These are phyloP conservation scores for Kwoniella bestiolae DNA, from an alignment of 768 basidiomycete genomes.

Conservation along the genomic window DNA sequence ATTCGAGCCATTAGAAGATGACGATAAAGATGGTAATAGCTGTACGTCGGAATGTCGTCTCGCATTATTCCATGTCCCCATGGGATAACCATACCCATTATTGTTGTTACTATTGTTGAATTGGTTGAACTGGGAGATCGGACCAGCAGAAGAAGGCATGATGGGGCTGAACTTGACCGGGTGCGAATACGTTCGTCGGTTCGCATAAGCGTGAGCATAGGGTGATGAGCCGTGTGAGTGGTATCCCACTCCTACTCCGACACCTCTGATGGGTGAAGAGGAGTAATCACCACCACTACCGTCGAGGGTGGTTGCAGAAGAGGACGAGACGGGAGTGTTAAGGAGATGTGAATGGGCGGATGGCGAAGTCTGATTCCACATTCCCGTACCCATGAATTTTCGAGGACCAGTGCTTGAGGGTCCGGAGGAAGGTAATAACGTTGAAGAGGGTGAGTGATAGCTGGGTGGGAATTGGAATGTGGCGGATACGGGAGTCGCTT, in stretches of 20 bases:
- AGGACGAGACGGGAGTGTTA: neutral
- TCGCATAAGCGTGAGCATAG: conserved; percentile 23
- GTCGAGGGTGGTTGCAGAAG: conserved; percentile 4
- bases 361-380: conserved; percentile 13
- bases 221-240: conserved; percentile 22
- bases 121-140: neutral
- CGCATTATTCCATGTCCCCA: neutral
- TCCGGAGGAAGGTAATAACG: conserved; percentile 1
- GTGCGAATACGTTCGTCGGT: conserved; percentile 19
- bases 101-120: neutral
- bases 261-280: neutral
- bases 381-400: neutral
- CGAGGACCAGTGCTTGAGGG: neutral
- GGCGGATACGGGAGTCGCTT: conserved; percentile 20
- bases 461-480: conserved; percentile 9
- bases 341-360: neutral
- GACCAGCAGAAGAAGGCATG: conserved; percentile 11
- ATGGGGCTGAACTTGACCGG: conserved; percentile 15
- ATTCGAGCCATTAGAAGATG: too few relatives aligned
- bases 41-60: conserved; percentile 7
- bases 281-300: neutral
- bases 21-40: neutral
- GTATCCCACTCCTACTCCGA: neutral
- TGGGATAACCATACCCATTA: neutral
- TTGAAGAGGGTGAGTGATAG: conserved; percentile 2